Evolutionary conservation across 805 yeast species (phyloP).

Genomic region (Komagataella ulmi): DNA sequence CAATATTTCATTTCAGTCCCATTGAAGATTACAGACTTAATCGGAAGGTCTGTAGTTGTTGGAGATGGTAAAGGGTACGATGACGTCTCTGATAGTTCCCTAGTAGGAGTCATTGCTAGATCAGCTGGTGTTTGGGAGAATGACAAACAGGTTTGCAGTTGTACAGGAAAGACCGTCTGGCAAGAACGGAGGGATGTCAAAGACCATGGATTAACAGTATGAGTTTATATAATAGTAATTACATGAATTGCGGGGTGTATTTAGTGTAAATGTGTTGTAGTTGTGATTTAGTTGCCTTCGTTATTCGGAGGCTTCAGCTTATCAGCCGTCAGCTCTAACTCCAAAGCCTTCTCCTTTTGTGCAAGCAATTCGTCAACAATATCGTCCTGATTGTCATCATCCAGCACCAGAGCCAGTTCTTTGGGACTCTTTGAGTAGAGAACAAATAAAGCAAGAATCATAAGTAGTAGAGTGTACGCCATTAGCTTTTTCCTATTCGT

Average conservation of each 20-base stretch:
- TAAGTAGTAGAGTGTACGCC: slow-evolving; percentile 21
- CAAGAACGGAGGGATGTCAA: slow-evolving; percentile 79
- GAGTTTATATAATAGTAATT: slow-evolving; percentile 3
- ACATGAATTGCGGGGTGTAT: neutral
- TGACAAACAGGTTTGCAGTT: slow-evolving; percentile 83
- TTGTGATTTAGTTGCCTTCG: neutral
- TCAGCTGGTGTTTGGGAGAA: slow-evolving; percentile 98
- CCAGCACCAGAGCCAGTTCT: slow-evolving; percentile 7
- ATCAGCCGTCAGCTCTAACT: slow-evolving; percentile 5
- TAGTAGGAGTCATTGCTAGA: slow-evolving; percentile 86
- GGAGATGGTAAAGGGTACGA: slow-evolving; percentile 19
- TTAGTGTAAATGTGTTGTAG: neutral
- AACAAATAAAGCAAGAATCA: slow-evolving; percentile 18
- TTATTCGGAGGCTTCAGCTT: slow-evolving; percentile 9
- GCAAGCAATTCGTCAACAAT: neutral
- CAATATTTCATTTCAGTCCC: slow-evolving; percentile 32
- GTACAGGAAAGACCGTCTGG: slow-evolving; percentile 95
- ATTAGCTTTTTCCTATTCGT: slow-evolving; percentile 34
- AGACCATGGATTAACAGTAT: slow-evolving; percentile 32
- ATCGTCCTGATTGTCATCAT: slow-evolving; percentile 6
- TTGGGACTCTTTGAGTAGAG: slow-evolving; percentile 3
- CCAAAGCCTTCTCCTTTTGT: neutral
- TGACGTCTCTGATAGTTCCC: slow-evolving; percentile 25
- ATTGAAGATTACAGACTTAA: slow-evolving; percentile 41
- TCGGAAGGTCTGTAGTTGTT: slow-evolving; percentile 56